A percentile compares a stretch with the other conserved stretches of the same genome.
Conservation (phyloP, 23 red algal genomes). For the Agarophyton chilense region DNA sequence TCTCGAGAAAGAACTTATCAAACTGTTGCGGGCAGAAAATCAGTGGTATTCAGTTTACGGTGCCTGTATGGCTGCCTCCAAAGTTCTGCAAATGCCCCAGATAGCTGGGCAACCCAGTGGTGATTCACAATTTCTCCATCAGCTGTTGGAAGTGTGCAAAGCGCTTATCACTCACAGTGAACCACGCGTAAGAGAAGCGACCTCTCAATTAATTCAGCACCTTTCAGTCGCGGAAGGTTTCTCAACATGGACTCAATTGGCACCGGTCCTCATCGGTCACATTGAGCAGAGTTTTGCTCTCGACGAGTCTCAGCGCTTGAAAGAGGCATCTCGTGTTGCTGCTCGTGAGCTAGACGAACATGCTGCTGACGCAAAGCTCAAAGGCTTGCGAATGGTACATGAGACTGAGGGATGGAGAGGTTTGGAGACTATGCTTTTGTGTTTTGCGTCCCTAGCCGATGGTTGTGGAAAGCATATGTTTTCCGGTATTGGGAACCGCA, state of each 20-base stretch:
- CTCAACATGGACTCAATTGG: constrained; percentile 29
- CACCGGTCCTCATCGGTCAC: constrained; percentile 2
- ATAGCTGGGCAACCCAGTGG: not conserved
- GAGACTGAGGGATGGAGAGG: constrained; percentile 88
- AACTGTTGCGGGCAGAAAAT: not conserved
- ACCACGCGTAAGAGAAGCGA: constrained; percentile 44
- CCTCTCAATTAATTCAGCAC: constrained; percentile 14
- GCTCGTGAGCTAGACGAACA: constrained; percentile 30
- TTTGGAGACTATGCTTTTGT: constrained; percentile 70
- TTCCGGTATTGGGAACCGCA: constrained; percentile 9
- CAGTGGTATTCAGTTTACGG: constrained; percentile 6
- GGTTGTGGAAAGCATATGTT: constrained; percentile 63
- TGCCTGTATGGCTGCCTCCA: not conserved
- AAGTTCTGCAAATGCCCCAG: not conserved
- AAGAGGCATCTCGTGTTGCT: constrained; percentile 68
- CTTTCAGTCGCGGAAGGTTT: constrained; percentile 26
- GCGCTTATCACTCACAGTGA: constrained; percentile 37
- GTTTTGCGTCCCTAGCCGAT: constrained; percentile 31
- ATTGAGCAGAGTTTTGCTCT: constrained; percentile 47
- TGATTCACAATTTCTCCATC: not conserved
- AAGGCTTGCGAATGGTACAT: constrained; percentile 67
- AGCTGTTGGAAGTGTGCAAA: not conserved
- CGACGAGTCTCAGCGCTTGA: constrained; percentile 50
- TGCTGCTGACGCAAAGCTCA: constrained; percentile 39
- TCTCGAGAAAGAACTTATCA: not conserved